These are phyloP conservation scores for Chytridium lagenaria DNA, from an alignment of 371 early-diverging fungal genomes.

Conservation along the genomic window DNA sequence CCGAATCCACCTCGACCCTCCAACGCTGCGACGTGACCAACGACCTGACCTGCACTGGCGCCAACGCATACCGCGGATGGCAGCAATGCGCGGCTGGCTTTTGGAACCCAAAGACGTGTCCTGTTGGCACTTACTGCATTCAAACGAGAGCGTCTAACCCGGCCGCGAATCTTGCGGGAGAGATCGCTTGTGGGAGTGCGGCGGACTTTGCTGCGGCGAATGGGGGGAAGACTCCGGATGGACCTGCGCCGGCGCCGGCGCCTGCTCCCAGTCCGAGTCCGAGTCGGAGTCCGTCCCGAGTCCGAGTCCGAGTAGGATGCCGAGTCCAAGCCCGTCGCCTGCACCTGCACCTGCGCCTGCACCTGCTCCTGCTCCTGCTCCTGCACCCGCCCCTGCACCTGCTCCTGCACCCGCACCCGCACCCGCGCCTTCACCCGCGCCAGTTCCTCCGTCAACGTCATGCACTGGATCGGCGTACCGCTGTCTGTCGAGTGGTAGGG, in stretches of 20 bases:
- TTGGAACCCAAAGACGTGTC: conserved; percentile 12
- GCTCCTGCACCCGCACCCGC: neutral
- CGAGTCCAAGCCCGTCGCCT: neutral
- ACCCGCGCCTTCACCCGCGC: neutral
- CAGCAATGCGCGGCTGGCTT: conserved; percentile 9
- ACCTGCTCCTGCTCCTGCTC: neutral
- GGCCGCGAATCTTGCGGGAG: neutral
- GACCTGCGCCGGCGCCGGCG: neutral
- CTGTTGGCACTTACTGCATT: neutral
- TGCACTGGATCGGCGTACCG: too few species aligned
- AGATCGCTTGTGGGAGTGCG: neutral
- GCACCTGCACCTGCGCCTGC: neutral
- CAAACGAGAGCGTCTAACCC: neutral
- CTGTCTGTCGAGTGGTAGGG: too few species aligned
- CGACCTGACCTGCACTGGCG: conserved; percentile 9
- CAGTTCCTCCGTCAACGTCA: too few species aligned
- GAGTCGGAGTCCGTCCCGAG: neutral
- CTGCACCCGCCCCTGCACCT: neutral
- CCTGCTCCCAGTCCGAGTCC: too few species aligned
- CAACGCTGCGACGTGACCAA: neutral
- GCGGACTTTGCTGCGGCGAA: conserved; percentile 4
- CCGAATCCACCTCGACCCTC: neutral
- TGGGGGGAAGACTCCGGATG: conserved; percentile 16
- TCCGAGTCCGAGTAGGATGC: neutral
- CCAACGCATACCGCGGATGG: conserved; percentile 11